phyloP scores from a whole-genome alignment of 2,329 filamentous ascomycete genomes.

The Endocalyx cinctus region DNA sequence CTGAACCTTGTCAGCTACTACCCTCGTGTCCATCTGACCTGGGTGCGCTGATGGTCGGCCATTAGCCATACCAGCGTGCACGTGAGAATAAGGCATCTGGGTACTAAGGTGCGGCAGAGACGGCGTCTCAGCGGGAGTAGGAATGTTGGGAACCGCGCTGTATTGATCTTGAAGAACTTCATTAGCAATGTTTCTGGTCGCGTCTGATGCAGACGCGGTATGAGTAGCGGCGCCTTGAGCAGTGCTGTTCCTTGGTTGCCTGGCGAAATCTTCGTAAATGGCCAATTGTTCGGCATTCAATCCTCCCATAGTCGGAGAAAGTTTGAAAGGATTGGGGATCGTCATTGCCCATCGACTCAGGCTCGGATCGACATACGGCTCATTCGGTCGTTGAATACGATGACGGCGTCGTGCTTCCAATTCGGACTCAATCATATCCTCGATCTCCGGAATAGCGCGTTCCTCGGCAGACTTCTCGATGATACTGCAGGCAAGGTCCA shows the following conservation, averaged over 20 bases:
- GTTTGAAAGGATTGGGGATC: slow-evolving; percentile 89
- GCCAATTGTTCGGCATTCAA: slow-evolving; percentile 89
- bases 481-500: slow-evolving; percentile 87
- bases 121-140: slow-evolving; percentile 57
- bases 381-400: slow-evolving; percentile 68
- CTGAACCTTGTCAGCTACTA: slow-evolving; percentile 49
- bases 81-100: slow-evolving; percentile 53
- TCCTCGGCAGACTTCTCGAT: slow-evolving; percentile 96
- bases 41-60: slow-evolving; percentile 42
- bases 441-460: slow-evolving; percentile 88
- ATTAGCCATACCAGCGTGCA: slow-evolving; percentile 45
- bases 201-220: slow-evolving; percentile 54
- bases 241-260: slow-evolving; percentile 69
- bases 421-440: slow-evolving; percentile 82
- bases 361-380: slow-evolving; percentile 76
- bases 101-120: slow-evolving; percentile 48
- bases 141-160: slow-evolving; percentile 49
- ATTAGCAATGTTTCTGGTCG: slow-evolving; percentile 57
- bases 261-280: slow-evolving; percentile 94
- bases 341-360: slow-evolving; percentile 90
- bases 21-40: slow-evolving; percentile 47
- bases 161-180: slow-evolving; percentile 62
- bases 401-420: slow-evolving; percentile 74
- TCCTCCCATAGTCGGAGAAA: slow-evolving; percentile 64
- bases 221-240: slow-evolving; percentile 52